Conservation (phyloP, 768 basidiomycete genomes). For the Naganishia vishniacii region DNA sequence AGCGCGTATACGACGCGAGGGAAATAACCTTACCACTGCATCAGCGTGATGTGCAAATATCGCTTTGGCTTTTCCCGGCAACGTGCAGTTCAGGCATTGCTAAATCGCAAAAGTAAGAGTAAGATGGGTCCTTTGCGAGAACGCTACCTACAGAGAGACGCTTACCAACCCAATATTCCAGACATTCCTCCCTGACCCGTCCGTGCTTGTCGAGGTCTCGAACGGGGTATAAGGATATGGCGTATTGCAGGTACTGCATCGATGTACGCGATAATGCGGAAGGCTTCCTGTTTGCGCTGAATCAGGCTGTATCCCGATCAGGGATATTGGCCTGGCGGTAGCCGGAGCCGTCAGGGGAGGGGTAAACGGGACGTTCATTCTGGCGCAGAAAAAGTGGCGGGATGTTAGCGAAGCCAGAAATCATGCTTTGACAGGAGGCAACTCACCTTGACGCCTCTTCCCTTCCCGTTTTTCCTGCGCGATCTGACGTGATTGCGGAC, state of each 20-base stretch:
- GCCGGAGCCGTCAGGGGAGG: background rate
- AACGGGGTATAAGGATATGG: conserved; percentile 7
- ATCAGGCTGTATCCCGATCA: background rate
- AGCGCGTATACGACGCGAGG: background rate
- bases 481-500: background rate
- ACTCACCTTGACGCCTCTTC: background rate
- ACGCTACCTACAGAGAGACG: too few relatives aligned
- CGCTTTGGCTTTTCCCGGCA: background rate
- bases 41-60: background rate
- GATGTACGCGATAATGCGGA: conserved; percentile 1
- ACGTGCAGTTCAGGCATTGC: background rate
- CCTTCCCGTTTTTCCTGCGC: background rate
- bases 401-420: background rate
- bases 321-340: background rate
- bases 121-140: background rate
- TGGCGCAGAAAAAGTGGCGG: background rate
- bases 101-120: background rate
- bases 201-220: background rate
- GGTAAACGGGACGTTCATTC: background rate
- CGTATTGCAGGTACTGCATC: background rate
- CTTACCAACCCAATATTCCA: background rate
- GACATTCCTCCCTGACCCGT: background rate
- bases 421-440: background rate
- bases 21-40: background rate
- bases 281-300: background rate